These are phyloP conservation scores for Talaromyces pinophilus DNA, from an alignment of 2,329 filamentous ascomycete genomes.

Conservation along the genomic window DNA sequence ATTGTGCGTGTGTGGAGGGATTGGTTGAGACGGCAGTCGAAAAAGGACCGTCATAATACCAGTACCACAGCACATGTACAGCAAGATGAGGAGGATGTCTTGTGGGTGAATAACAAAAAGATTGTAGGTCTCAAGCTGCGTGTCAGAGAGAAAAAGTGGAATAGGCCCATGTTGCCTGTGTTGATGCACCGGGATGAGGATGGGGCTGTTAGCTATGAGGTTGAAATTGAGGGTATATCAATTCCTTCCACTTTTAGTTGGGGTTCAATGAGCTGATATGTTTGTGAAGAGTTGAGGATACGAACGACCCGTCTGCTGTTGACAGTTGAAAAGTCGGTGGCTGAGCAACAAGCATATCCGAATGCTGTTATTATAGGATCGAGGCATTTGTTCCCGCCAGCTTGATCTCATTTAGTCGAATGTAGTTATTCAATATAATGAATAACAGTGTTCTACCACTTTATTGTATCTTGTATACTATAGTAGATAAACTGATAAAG, in stretches of 20 bases:
- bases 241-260: background rate
- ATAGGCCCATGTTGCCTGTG: conserved; percentile 51
- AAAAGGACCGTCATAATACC: conserved; percentile 3
- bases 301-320: conserved; percentile 64
- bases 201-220: conserved; percentile 65
- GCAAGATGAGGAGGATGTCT: conserved; percentile 43
- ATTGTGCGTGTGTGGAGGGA: conserved; percentile 70
- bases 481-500: too few relatives aligned
- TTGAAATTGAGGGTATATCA: conserved; percentile 69
- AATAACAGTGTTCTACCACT: background rate
- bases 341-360: conserved; percentile 60
- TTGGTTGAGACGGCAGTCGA: conserved; percentile 61
- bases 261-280: background rate
- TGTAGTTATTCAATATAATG: background rate
- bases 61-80: background rate
- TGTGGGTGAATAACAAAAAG: conserved; percentile 68
- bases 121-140: conserved; percentile 69
- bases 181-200: conserved; percentile 63
- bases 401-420: background rate
- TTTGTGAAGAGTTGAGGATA: conserved; percentile 64
- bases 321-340: conserved; percentile 64
- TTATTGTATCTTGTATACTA: too few relatives aligned
- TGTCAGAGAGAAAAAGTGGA: conserved; percentile 57
- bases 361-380: conserved; percentile 59
- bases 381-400: conserved; percentile 11